phyloP scores from a whole-genome alignment of 2,329 filamentous ascomycete species.

The Periconia macrospinosa region DNA sequence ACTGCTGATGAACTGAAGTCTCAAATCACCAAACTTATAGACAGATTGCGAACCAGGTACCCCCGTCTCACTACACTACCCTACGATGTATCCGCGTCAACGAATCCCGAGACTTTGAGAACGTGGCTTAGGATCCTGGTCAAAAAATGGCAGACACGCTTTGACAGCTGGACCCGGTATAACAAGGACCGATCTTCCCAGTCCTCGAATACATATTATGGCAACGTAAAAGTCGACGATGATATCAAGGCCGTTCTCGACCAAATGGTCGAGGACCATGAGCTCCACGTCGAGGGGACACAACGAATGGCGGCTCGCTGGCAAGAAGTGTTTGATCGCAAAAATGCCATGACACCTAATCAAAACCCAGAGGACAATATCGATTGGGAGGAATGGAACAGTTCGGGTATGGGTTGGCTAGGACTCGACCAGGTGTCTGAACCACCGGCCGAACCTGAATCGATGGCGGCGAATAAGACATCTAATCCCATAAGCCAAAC shows the following conservation, averaged over 20 bases:
- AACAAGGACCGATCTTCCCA: neutral
- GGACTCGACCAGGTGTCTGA: neutral
- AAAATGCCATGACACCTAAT: neutral
- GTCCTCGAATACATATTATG: neutral
- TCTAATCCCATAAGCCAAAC: neutral
- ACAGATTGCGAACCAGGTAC: slow-evolving; percentile 22
- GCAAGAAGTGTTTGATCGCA: slow-evolving; percentile 17
- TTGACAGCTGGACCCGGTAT: slow-evolving; percentile 13
- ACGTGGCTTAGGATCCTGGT: slow-evolving; percentile 32
- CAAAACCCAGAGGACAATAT: slow-evolving; percentile 10
- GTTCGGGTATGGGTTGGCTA: slow-evolving; percentile 20
- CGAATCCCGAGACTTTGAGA: slow-evolving; percentile 20
- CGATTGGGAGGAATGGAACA: slow-evolving; percentile 22
- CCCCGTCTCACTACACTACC: slow-evolving; percentile 30
- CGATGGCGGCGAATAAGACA: no score
- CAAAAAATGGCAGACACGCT: slow-evolving; percentile 23
- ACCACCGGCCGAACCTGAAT: neutral
- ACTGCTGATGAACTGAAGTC: slow-evolving; percentile 18
- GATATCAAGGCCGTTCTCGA: slow-evolving; percentile 21
- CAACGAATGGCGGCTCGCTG: slow-evolving; percentile 28
- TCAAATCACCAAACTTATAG: slow-evolving; percentile 20
- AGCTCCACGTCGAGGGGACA: slow-evolving; percentile 23
- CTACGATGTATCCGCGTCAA: slow-evolving; percentile 24
- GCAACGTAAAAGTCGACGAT: slow-evolving; percentile 7
- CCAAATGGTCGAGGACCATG: slow-evolving; percentile 25